Percentiles rank a stretch among this genome's conserved stretches.
Conservation (phyloP, 108 stramenopile species). For the Discostella pseudostelligera region DNA sequence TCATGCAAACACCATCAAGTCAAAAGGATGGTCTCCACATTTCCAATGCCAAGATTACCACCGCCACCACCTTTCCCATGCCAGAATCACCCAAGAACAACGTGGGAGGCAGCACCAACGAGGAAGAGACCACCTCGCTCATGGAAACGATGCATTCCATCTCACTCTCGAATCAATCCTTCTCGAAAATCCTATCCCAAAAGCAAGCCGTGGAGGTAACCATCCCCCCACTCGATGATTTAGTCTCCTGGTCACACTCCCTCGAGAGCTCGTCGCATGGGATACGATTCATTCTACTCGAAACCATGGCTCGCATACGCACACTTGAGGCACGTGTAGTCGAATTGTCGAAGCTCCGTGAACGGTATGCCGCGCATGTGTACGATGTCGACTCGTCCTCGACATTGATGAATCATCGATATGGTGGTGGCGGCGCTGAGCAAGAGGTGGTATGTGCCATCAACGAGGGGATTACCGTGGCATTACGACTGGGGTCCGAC, state of each 20-base stretch:
- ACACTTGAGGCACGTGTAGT: constrained; percentile 42
- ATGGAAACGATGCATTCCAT: constrained; percentile 31
- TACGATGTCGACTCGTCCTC: constrained; percentile 18
- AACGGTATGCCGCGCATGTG: constrained; percentile 51
- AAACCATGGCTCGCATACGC: constrained; percentile 58
- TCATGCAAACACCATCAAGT: not conserved
- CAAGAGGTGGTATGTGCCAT: constrained; percentile 68
- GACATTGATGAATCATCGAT: not conserved
- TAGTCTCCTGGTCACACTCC: constrained; percentile 47
- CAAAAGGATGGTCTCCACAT: constrained; percentile 15
- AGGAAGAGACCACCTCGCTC: constrained; percentile 9
- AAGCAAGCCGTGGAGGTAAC: constrained; percentile 34
- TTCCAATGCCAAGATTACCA: constrained; percentile 40
- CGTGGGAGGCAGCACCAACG: not conserved
- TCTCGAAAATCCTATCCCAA: constrained; percentile 39
- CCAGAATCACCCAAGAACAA: constrained; percentile 4
- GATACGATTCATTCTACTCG: constrained; percentile 60
- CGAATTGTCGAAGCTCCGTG: constrained; percentile 48
- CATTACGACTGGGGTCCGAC: constrained; percentile 49
- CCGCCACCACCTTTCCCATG: constrained; percentile 33
- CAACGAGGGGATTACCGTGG: constrained; percentile 63
- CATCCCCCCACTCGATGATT: constrained; percentile 57
- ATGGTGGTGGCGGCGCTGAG: constrained; percentile 44
- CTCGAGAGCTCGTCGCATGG: constrained; percentile 38
- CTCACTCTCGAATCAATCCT: constrained; percentile 25